Percentiles rank a stretch among this genome's conserved stretches.
These are phyloP conservation scores for Rosa lucieae DNA, from an alignment of 306 rosid species.

Conservation along the genomic window DNA sequence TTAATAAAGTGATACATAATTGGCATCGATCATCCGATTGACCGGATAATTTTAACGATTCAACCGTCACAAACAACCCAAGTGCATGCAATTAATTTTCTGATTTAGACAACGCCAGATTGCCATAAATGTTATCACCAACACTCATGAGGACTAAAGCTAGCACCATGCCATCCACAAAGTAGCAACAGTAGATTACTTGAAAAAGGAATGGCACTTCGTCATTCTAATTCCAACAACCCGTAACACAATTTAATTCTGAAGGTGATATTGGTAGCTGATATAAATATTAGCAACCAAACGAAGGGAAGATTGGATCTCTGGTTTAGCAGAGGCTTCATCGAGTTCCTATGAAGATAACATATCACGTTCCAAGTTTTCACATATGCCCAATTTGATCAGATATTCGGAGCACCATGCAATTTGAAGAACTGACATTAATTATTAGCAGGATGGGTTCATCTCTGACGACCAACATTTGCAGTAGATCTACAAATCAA, in stretches of 20 bases:
- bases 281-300: background rate
- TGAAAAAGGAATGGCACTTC: background rate
- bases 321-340: background rate
- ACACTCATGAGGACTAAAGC: background rate
- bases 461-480: background rate
- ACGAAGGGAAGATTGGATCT: background rate
- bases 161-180: conserved; percentile 14
- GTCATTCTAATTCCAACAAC: background rate
- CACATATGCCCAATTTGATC: conserved; percentile 6
- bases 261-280: background rate
- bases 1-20: too few relatives aligned
- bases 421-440: background rate
- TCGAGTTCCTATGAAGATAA: background rate
- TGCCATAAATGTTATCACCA: conserved; percentile 30
- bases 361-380: conserved; percentile 15
- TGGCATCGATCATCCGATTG: too few relatives aligned
- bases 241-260: background rate
- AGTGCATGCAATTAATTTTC: conserved; percentile 20
- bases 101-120: conserved; percentile 29
- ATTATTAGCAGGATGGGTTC: background rate
- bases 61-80: background rate
- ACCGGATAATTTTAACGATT: background rate
- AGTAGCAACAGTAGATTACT: background rate
- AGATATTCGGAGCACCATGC: conserved; percentile 3
- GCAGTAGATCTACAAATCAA: conserved; percentile 8